phyloP scores from a whole-genome alignment of 2,329 filamentous ascomycete genomes.

The Sordariomycetes sp. region DNA sequence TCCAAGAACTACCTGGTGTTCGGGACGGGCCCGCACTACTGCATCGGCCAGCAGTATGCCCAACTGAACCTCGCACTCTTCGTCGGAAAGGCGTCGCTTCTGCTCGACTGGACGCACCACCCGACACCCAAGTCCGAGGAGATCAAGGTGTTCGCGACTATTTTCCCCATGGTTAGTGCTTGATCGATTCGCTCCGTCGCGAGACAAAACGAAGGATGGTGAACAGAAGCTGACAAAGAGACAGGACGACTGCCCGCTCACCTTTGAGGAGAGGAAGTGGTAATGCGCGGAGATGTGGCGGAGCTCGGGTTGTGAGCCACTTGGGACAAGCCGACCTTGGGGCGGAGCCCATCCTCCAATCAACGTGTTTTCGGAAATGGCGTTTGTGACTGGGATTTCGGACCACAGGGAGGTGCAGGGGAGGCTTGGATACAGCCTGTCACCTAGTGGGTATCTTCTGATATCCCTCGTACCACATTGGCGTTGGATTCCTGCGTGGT shows the following conservation, averaged over 20 bases:
- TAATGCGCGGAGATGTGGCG: slow-evolving; percentile 13
- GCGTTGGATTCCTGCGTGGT: not conserved
- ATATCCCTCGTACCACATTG: not conserved
- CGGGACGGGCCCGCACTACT: slow-evolving; percentile 92
- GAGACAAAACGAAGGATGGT: not conserved
- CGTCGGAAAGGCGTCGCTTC: slow-evolving; percentile 80
- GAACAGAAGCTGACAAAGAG: slow-evolving; percentile 8
- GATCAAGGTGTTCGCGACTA: slow-evolving; percentile 97
- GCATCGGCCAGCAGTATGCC: slow-evolving; percentile 86
- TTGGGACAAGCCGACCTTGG: not conserved
- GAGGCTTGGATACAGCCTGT: not conserved
- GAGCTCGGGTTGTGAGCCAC: not conserved
- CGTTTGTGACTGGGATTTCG: not conserved
- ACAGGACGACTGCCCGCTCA: slow-evolving; percentile 75
- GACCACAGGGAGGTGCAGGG: not conserved
- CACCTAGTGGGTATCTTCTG: not conserved
- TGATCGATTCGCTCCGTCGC: not conserved
- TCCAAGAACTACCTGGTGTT: slow-evolving; percentile 97
- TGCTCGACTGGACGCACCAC: slow-evolving; percentile 84
- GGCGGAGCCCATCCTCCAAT: not conserved
- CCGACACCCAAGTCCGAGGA: slow-evolving; percentile 76
- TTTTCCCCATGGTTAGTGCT: slow-evolving; percentile 79
- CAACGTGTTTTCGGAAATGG: not conserved
- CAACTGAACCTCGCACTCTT: slow-evolving; percentile 80
- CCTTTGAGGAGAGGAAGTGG: slow-evolving; percentile 50